These are phyloP conservation scores for Aspergillus sergii DNA, from an alignment of 2,329 filamentous ascomycete species.

Conservation along the genomic window DNA sequence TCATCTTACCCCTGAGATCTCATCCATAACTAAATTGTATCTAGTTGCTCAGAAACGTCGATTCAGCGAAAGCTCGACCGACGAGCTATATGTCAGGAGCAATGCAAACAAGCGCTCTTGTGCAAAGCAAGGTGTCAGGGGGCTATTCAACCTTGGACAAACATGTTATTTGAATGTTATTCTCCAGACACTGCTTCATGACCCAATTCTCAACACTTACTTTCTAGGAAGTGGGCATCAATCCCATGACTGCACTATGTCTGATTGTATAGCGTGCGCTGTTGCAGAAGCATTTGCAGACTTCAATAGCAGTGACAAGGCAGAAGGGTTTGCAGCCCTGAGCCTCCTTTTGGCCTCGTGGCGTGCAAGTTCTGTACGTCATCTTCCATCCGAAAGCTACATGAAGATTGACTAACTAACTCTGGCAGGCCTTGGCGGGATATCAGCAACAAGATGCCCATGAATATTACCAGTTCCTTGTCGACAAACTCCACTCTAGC, in stretches of 20 bases:
- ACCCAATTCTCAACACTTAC: constrained; percentile 86
- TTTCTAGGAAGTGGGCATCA: constrained; percentile 91
- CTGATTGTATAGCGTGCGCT: constrained; percentile 62
- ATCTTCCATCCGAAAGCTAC: not conserved
- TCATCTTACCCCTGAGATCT: not conserved
- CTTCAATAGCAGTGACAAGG: constrained; percentile 64
- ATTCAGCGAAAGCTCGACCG: constrained; percentile 55
- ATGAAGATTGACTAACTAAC: constrained; percentile 1
- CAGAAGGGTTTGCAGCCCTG: constrained; percentile 86
- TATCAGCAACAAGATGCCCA: constrained; percentile 97
- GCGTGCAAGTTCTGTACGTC: constrained; percentile 74
- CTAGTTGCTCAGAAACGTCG: constrained; percentile 38
- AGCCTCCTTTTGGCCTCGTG: constrained; percentile 88
- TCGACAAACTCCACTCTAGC: constrained; percentile 82
- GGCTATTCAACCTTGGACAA: constrained; percentile 96
- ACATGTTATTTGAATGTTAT: constrained; percentile 99
- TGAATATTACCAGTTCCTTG: constrained; percentile 94
- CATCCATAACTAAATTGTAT: constrained; percentile 10
- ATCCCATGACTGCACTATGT: constrained; percentile 67
- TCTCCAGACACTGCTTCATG: constrained; percentile 89
- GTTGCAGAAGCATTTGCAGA: constrained; percentile 66
- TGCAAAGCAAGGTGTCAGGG: constrained; percentile 82
- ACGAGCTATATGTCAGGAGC: constrained; percentile 72
- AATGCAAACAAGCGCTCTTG: constrained; percentile 83
- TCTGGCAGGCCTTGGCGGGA: constrained; percentile 69